Percentiles rank a stretch among this genome's conserved stretches.
These are phyloP conservation scores for Tilletiopsis washingtonensis DNA, from an alignment of 1,284 basidiomycete species.

Conservation along the genomic window DNA sequence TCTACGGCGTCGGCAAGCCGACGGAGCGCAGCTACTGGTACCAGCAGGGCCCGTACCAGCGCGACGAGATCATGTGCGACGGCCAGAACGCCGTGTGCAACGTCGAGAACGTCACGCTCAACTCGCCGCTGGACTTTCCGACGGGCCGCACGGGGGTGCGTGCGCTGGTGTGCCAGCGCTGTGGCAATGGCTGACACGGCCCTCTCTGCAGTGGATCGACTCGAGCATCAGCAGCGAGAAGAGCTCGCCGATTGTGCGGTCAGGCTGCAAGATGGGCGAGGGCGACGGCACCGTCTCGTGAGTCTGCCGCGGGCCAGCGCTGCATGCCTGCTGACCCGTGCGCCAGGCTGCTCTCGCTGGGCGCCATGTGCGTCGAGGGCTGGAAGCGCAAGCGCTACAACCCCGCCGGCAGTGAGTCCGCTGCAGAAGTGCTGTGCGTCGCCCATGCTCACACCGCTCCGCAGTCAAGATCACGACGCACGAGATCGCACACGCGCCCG, in stretches of 20 bases:
- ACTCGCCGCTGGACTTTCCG: conserved; percentile 28
- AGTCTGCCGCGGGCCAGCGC: too few species aligned
- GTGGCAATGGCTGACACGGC: background rate
- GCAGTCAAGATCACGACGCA: conserved; percentile 69
- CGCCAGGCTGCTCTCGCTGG: conserved; percentile 74
- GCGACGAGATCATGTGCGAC: conserved; percentile 12
- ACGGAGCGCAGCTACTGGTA: conserved; percentile 63
- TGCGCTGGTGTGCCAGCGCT: too few species aligned
- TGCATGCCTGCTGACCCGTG: too few species aligned
- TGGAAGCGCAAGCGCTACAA: conserved; percentile 91
- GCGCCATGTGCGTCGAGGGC: conserved; percentile 84
- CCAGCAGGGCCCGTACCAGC: conserved; percentile 26
- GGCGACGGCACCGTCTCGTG: conserved; percentile 96
- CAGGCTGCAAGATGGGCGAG: conserved; percentile 43
- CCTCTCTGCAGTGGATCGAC: background rate
- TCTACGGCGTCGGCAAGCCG: conserved; percentile 92
- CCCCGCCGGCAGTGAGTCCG: conserved; percentile 73
- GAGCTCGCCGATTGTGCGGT: conserved; percentile 24
- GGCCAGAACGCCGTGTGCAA: conserved; percentile 10
- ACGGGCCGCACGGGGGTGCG: conserved; percentile 24
- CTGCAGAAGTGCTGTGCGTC: too few species aligned
- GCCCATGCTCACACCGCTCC: too few species aligned
- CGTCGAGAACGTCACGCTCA: conserved; percentile 22
- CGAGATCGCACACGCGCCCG: conserved; percentile 80
- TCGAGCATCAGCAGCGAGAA: conserved; percentile 17